Conservation (phyloP, 2,329 filamentous ascomycete species). For the Magnaporthales sp. region DNA sequence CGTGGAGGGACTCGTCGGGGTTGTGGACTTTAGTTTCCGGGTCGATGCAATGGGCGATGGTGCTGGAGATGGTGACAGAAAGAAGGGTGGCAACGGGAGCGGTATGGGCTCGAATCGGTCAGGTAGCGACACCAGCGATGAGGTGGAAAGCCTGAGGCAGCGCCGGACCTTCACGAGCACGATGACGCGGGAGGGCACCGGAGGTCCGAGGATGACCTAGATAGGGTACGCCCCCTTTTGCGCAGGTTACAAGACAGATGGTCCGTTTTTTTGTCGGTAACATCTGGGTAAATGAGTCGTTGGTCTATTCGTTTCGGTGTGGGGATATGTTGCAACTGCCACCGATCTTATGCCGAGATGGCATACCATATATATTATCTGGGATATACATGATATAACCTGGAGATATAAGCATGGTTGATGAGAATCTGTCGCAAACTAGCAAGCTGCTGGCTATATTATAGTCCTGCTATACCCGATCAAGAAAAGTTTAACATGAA, state of each 20-base stretch:
- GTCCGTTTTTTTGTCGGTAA: background rate
- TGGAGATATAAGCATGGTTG: background rate
- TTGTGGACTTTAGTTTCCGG: conserved; percentile 65
- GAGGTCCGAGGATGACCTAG: background rate
- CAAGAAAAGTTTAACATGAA: background rate
- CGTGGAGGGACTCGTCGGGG: conserved; percentile 61
- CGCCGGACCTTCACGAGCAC: background rate
- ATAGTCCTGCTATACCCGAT: background rate
- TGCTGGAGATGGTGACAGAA: conserved; percentile 7
- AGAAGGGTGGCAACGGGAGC: background rate
- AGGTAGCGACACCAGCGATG: background rate
- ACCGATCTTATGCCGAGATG: background rate
- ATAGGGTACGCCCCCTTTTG: background rate
- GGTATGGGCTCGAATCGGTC: background rate
- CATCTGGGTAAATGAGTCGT: background rate
- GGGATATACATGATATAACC: background rate
- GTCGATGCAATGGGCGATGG: conserved; percentile 23
- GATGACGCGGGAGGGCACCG: background rate
- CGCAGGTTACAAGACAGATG: background rate
- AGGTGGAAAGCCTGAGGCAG: background rate
- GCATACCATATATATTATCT: background rate
- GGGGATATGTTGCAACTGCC: background rate
- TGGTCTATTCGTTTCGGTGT: background rate
- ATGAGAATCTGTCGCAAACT: background rate
- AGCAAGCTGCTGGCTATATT: background rate